Evolutionary conservation across 2,329 filamentous ascomycete genomes (phyloP), one percentile per base, ranked within the genome.

Genomic region (Trichoderma lentiforme): DNA sequence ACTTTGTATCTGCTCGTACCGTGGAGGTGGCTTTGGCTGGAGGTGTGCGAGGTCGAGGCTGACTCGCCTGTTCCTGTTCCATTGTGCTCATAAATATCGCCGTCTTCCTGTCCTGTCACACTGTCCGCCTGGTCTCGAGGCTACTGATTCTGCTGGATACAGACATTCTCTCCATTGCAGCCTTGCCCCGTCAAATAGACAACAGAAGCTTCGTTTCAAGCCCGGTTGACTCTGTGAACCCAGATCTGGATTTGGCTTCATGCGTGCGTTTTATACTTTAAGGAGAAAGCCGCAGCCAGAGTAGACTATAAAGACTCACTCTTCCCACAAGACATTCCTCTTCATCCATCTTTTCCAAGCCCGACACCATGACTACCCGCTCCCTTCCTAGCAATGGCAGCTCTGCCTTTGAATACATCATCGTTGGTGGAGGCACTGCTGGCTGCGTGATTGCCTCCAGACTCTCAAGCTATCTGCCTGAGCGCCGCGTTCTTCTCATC

Each of bases 391-490:
- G 88, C 74, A 84, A 87, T 78, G 90, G 92, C 76, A 86, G 86
- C 78, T 85, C 90, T 82, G 86, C 86, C 83, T 96, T 90, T 83
- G 93, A 96, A 87, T 96, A 95, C 84, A 87, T 96, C 81, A 89
- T 96, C 76, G 92, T 96, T 65, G 93, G 93, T 75, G 93, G 93
- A 74, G 93, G 93, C 79, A 96, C 93, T 64, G 93, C 93, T 62
- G 93, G 93, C 81, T 96, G 93, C 84, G 93, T 96, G 73, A 88
- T 96, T 77, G 93, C 92, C 70, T 90, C 92, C 69, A 90, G 93
- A 66, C 87, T 97, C 73, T 90, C 93, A 36, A 89, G 94, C 81
- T 96, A 97, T 81, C 87, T 97, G 57, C 94, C 94, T 64, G 86
- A 93, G 81, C 94, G 93, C 84, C 91, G 88, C 76, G 88, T 95